These are phyloP conservation scores for Eucalyptus cloeziana DNA, from an alignment of 345 rosid species.

Conservation along the genomic window DNA sequence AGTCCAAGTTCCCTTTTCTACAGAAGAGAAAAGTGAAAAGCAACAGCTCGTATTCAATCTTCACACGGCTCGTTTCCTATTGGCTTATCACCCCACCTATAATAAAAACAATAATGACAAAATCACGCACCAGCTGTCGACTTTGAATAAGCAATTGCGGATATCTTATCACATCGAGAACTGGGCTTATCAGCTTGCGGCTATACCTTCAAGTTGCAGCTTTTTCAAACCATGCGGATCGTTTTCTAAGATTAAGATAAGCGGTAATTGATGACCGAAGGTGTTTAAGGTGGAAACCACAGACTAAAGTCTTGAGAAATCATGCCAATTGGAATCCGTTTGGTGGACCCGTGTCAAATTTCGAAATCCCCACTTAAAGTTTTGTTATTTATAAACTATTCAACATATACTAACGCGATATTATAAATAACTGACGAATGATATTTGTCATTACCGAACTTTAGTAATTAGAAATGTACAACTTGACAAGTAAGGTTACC, in stretches of 20 bases:
- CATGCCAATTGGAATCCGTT: not conserved
- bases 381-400: not conserved
- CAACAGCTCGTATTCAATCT: not conserved
- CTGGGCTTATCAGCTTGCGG: not conserved
- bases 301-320: not conserved
- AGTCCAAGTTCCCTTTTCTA: not conserved
- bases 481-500: accelerated
- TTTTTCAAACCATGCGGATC: not conserved
- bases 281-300: not conserved
- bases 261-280: not conserved
- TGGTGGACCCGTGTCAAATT: not conserved
- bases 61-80: not conserved
- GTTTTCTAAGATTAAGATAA: not conserved
- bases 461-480: not conserved
- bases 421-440: accelerated
- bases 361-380: not conserved
- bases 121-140: not conserved
- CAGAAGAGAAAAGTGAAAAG: not conserved
- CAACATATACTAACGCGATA: accelerated
- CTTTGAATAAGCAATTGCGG: not conserved
- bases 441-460: not conserved
- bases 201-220: not conserved
- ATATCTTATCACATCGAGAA: not conserved
- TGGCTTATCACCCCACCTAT: not conserved
- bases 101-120: not conserved